Conservation (phyloP, 176 grass and related monocot genomes). For the Raddia guianensis region DNA sequence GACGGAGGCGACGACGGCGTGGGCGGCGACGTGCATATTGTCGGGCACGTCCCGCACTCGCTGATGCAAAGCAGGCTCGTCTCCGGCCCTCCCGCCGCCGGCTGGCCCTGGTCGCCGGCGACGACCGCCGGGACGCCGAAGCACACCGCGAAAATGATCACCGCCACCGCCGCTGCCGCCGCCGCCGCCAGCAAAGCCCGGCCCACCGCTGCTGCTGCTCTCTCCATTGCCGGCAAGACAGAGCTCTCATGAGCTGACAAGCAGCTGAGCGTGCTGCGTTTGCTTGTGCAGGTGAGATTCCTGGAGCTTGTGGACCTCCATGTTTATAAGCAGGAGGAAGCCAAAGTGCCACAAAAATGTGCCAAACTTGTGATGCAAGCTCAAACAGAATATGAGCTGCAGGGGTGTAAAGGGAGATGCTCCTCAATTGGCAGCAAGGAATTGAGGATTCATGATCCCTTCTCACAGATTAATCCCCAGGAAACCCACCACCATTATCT, state of each 20-base stretch:
- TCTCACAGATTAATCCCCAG: slow-evolving; percentile 15
- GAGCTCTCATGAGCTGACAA: slow-evolving; percentile 3
- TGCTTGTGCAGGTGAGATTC: slow-evolving; percentile 54
- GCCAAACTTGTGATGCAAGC: slow-evolving; percentile 57
- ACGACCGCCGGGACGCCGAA: background rate
- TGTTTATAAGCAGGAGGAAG: slow-evolving; percentile 36
- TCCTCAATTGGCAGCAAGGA: slow-evolving; percentile 37
- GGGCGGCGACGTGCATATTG: slow-evolving; percentile 52
- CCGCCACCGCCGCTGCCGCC: background rate
- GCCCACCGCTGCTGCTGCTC: background rate
- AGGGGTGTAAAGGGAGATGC: slow-evolving; percentile 60
- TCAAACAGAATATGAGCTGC: slow-evolving; percentile 39
- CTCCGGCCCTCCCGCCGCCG: slow-evolving; percentile 42
- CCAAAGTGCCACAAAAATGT: slow-evolving; percentile 35
- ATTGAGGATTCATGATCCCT: slow-evolving; percentile 30
- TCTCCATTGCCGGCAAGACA: slow-evolving; percentile 31
- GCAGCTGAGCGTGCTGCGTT: slow-evolving; percentile 5
- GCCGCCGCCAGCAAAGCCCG: background rate
- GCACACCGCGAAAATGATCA: background rate
- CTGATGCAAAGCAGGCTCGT: slow-evolving; percentile 59
- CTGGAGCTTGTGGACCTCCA: slow-evolving; percentile 11
- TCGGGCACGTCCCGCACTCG: slow-evolving; percentile 73
- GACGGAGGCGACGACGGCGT: slow-evolving; percentile 22
- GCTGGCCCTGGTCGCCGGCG: slow-evolving; percentile 11
- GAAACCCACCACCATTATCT: background rate